These are phyloP conservation scores for Mycena venus DNA, from an alignment of 768 basidiomycete species.

Conservation along the genomic window DNA sequence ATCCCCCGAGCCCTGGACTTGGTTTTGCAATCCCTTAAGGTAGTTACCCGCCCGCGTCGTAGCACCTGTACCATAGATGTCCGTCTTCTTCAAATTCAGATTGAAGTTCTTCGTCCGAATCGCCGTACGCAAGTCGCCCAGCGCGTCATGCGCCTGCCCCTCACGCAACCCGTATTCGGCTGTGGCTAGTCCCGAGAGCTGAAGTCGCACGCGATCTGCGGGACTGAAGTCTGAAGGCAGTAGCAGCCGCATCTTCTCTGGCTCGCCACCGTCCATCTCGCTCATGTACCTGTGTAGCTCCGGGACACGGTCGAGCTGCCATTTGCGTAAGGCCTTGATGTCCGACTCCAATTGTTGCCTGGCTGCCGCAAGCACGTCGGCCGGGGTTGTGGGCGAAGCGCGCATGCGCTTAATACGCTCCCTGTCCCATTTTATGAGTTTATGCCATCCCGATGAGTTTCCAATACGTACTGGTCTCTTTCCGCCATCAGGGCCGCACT, in stretches of 20 bases:
- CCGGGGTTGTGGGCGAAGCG: no score
- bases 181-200: not conserved
- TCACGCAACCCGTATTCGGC: not conserved
- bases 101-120: not conserved
- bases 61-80: not conserved
- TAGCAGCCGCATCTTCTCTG: not conserved
- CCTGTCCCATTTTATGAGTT: not conserved
- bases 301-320: no score
- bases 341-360: no score
- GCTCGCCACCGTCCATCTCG: no score
- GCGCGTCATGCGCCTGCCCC: not conserved
- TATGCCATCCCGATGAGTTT: not conserved
- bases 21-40: not conserved
- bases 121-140: not conserved
- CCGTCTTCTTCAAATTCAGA: not conserved
- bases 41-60: constrained; percentile 53
- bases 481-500: not conserved
- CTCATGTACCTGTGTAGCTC: no score
- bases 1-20: no score
- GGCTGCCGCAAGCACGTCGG: no score
- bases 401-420: no score
- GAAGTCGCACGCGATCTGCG: no score
- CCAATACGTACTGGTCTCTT: not conserved
- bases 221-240: not conserved
- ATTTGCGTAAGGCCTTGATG: no score